Base-by-base conservation (phyloP, 2,329 filamentous ascomycete genomes). In the Colletotrichum shisoi region DNA sequence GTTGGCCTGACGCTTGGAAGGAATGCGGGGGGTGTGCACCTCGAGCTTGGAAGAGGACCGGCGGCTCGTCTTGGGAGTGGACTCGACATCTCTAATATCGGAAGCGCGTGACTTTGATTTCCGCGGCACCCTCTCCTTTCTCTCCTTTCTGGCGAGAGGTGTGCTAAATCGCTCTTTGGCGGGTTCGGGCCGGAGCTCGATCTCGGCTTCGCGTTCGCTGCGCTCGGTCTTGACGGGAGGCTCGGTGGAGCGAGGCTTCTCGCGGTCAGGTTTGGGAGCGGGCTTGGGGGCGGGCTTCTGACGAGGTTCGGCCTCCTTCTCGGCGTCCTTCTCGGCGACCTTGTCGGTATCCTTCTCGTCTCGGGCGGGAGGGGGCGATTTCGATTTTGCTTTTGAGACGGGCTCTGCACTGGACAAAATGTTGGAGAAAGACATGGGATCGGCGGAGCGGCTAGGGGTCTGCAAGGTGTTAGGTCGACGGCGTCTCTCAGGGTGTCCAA, bases 391-490 rank as follows among this genome's bases (percentile, higher is more conserved):
- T 68, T 83, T 83, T 2, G 83, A 81, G 45, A 87, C 83, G 60
- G 91, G 88, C 63, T 93, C 89, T 62, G 91, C 85, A 71, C 87
- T 93, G 4, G 93, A 94, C 49, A 98, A 89, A 67, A 98, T 96
- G 76, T 94, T 97, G 71, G 93, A 95, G 75, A 98, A 95, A 5
- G 94, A 95, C 94, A 97, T 97, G 60, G 94, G 91, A 76, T 96
- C 91, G 66, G 90, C 89, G 46, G 89, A 84, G 76, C 93, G 89
- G 71, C 87, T 88, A 1, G 91, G 87, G 57, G 90, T 91, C 86
- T 93, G 76, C 24, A 9, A 21, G 2, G 21, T 9, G 46, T 67
- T 7, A 67, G 61, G 17, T 12, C 13, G 17, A 3, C 17, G 4
- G 8, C 17, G 4, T 27, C 39, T 49, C 21, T 19, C 21, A 53